phyloP scores from a whole-genome alignment of 2,329 filamentous ascomycete genomes.

The Coniochaeta hoffmannii region DNA sequence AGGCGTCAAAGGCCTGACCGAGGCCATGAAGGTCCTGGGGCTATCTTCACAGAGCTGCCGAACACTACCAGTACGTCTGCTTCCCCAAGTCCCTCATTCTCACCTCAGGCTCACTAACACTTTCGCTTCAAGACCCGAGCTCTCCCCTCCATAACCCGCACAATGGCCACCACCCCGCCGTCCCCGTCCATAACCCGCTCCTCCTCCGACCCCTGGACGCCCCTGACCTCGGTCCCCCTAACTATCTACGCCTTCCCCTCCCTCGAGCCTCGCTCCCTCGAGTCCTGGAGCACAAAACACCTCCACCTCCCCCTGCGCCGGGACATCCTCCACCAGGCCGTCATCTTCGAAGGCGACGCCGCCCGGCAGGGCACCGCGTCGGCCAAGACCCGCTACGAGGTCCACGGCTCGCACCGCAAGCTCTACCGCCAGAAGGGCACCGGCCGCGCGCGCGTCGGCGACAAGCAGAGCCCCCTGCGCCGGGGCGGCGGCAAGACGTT shows the following conservation, averaged over 20 bases:
- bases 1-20: conserved; percentile 40
- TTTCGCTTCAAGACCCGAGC: neutral
- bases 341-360: conserved; percentile 86
- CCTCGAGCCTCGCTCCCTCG: conserved; percentile 74
- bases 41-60: conserved; percentile 36
- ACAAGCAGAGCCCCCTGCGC: conserved; percentile 73
- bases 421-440: conserved; percentile 80
- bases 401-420: conserved; percentile 78
- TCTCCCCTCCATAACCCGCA: conserved; percentile 16
- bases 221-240: conserved; percentile 61
- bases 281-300: conserved; percentile 73
- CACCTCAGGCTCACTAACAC: neutral
- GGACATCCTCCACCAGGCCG: conserved; percentile 86
- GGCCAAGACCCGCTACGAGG: conserved; percentile 73
- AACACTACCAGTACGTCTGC: conserved; percentile 14
- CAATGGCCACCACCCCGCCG: conserved; percentile 51
- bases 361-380: conserved; percentile 81
- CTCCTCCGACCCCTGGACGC: conserved; percentile 33
- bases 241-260: conserved; percentile 88
- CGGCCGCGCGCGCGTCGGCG: conserved; percentile 71
- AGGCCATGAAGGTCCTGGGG: conserved; percentile 44
- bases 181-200: conserved; percentile 31
- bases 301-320: conserved; percentile 80
- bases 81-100: neutral
- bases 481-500: conserved; percentile 81